Conservation (phyloP, 176 grass and related monocot genomes). For the Triticum monococcum region DNA sequence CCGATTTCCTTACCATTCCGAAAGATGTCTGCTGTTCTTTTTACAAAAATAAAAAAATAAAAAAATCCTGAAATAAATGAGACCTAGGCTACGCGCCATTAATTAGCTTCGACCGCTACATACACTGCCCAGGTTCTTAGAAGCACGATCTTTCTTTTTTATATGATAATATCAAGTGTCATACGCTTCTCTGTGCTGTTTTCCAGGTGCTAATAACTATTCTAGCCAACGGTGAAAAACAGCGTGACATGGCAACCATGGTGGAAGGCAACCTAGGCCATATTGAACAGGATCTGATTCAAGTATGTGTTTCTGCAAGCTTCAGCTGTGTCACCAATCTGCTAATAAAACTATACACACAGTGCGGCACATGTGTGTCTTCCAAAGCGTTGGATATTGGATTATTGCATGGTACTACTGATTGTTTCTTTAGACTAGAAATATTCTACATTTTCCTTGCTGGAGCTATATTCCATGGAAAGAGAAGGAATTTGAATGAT, state of each 20-base stretch:
- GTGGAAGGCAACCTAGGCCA: constrained; percentile 51
- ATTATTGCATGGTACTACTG: background rate
- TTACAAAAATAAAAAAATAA: background rate
- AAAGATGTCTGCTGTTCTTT: background rate
- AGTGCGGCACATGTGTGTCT: background rate
- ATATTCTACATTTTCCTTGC: background rate
- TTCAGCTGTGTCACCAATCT: background rate
- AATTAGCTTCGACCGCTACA: background rate
- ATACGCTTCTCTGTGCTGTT: constrained; percentile 24
- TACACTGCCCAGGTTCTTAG: background rate
- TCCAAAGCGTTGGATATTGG: background rate
- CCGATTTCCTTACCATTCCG: background rate
- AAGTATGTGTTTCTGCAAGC: constrained; percentile 36
- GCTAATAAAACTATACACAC: background rate
- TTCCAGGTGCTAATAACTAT: constrained; percentile 58
- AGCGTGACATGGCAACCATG: constrained; percentile 42
- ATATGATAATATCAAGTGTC: background rate
- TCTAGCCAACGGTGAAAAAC: constrained; percentile 64
- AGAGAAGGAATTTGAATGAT: background rate
- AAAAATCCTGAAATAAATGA: background rate
- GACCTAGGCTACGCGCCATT: background rate
- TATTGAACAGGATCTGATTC: constrained; percentile 56
- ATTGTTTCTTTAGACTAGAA: background rate
- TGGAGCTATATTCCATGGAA: constrained; percentile 4
- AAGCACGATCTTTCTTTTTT: constrained; percentile 8